phyloP scores from a whole-genome alignment of 2,329 filamentous ascomycete genomes.

The Talaromyces sp. region DNA sequence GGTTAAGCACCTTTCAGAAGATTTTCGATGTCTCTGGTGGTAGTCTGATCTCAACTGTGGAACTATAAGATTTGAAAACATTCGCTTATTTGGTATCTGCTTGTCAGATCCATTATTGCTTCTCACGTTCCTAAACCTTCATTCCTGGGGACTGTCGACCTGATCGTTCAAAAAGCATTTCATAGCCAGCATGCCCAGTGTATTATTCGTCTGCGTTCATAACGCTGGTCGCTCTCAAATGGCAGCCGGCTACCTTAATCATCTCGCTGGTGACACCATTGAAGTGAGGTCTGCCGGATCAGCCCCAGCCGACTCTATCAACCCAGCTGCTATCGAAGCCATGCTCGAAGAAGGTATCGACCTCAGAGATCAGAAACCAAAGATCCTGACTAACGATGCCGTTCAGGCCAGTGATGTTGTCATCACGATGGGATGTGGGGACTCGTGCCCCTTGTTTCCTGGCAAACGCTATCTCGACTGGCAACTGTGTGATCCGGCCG shows the following conservation, averaged over 20 bases:
- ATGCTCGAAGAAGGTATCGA: slow-evolving; percentile 33
- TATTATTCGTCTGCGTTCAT: slow-evolving; percentile 33
- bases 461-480: slow-evolving; percentile 32
- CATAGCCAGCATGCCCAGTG: slow-evolving; percentile 24
- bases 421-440: slow-evolving; percentile 34
- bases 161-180: not conserved
- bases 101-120: too few species aligned
- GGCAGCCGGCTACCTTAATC: slow-evolving; percentile 26
- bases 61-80: too few species aligned
- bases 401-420: slow-evolving; percentile 28
- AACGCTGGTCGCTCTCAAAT: slow-evolving; percentile 34
- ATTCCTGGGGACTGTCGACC: too few species aligned
- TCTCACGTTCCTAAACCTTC: too few species aligned
- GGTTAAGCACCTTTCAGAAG: too few species aligned
- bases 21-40: too few species aligned
- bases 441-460: slow-evolving; percentile 29
- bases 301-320: slow-evolving; percentile 29
- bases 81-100: too few species aligned
- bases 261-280: slow-evolving; percentile 20
- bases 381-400: slow-evolving; percentile 27
- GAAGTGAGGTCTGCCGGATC: slow-evolving; percentile 32
- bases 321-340: slow-evolving; percentile 26
- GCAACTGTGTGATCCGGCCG: slow-evolving; percentile 30
- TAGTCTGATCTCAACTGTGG: too few species aligned
- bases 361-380: slow-evolving; percentile 24